Conservation (phyloP, 805 yeast species). For the Starmera quercuum region DNA sequence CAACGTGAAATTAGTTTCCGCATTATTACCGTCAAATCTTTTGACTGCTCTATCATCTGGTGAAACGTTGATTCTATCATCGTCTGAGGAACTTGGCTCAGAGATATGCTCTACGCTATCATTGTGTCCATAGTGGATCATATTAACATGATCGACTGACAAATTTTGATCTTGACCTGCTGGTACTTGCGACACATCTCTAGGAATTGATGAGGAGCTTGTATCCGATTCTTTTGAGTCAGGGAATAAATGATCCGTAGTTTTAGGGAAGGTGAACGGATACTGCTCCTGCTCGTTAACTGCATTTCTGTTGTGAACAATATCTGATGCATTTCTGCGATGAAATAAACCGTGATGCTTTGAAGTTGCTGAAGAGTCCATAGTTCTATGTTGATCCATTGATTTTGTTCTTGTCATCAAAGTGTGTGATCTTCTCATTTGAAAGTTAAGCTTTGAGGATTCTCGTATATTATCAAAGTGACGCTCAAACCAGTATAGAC, state of each 20-base stretch:
- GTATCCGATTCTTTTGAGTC: not conserved
- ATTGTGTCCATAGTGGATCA: not conserved
- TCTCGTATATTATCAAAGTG: conserved; percentile 76
- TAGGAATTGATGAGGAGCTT: not conserved
- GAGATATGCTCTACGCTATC: conserved; percentile 11
- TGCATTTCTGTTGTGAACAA: no score
- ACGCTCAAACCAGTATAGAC: conserved; percentile 86
- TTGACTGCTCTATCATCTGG: no score
- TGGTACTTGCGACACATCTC: not conserved
- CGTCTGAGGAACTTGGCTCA: conserved; percentile 16
- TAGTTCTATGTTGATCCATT: conserved; percentile 12
- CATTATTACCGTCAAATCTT: no score
- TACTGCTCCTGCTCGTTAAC: no score
- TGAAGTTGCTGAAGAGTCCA: no score
- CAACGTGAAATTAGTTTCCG: no score
- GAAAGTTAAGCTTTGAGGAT: conserved; percentile 69
- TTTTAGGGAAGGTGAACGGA: no score
- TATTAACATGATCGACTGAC: not conserved
- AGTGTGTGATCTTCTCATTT: conserved; percentile 76
- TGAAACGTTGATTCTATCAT: conserved; percentile 3
- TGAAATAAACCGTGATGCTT: no score
- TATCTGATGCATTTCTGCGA: no score
- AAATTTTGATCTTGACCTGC: not conserved
- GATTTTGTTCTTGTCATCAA: conserved; percentile 43
- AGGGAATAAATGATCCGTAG: no score